A percentile compares a stretch with the other conserved stretches of the same genome.
These are phyloP conservation scores for Evernia prunastri DNA, from an alignment of 495 filamentous ascomycete genomes.

Conservation along the genomic window DNA sequence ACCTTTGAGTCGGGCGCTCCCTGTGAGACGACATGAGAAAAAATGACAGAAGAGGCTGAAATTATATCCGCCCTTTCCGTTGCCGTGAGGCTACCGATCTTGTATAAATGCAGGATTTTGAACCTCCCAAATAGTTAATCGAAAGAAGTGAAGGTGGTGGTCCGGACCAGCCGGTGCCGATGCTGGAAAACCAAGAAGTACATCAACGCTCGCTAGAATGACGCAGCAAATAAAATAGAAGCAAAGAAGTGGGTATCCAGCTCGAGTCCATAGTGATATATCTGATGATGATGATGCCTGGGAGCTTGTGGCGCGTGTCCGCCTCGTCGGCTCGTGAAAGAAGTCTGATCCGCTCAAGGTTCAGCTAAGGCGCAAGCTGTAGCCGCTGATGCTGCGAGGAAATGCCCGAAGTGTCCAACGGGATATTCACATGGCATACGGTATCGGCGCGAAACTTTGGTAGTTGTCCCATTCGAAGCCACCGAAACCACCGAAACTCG, in stretches of 20 bases:
- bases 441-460: slow-evolving; percentile 48
- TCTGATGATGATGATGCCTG: slow-evolving; percentile 16
- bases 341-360: slow-evolving; percentile 19
- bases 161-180: slow-evolving; percentile 49
- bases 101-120: slow-evolving; percentile 42
- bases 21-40: slow-evolving; percentile 37
- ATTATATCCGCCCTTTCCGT: slow-evolving; percentile 50
- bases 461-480: slow-evolving; percentile 57
- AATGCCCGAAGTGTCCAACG: background rate
- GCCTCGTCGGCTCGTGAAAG: slow-evolving; percentile 14
- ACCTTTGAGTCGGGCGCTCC: slow-evolving; percentile 26
- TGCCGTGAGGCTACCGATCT: slow-evolving; percentile 57
- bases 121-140: slow-evolving; percentile 36
- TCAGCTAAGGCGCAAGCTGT: slow-evolving; percentile 32
- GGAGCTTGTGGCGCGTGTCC: background rate
- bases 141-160: slow-evolving; percentile 35
- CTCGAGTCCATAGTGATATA: slow-evolving; percentile 24
- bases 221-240: slow-evolving; percentile 37
- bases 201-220: slow-evolving; percentile 34
- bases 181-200: slow-evolving; percentile 28
- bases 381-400: slow-evolving; percentile 43
- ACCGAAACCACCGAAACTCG: slow-evolving; percentile 66
- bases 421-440: slow-evolving; percentile 43
- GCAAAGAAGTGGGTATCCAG: slow-evolving; percentile 41
- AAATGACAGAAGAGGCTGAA: slow-evolving; percentile 32